Evolutionary conservation across 805 yeast genomes (phyloP), one percentile per base, ranked within the genome.

Genomic region (Pichia scutulata): DNA sequence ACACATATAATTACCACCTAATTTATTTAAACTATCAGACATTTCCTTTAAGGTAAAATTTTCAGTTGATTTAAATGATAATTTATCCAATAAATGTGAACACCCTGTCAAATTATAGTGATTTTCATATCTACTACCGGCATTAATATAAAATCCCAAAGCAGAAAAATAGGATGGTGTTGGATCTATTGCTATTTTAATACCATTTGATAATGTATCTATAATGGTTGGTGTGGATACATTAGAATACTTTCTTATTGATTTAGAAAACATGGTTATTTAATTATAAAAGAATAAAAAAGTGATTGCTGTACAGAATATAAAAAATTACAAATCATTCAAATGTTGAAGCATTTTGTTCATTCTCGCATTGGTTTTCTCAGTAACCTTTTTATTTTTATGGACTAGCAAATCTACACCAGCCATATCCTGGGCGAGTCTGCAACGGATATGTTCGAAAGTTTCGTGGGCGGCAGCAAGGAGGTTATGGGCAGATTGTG

Each of bases 1-100:
- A 62, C 96, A 86, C 81, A 88, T 90, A 68, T 86, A 89, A 65
- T 89, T 92, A 14, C 98, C 99, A 45, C 99, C 99, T 51, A 93
- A 67, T 37, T 79, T 73, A 51, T 89, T 89, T 54, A 93, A 71
- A 21, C 76, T 76, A 55, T 84, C 84, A 56, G 86, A 75, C 88
- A 93, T 86, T 47, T 84, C 76, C 41, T 74, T 69, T 2, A 88
- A 90, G 1, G 78, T 59, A 51, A 75, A 71, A 49, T 77, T 71
- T 36, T 73, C 66, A 0, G 92, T 84, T 6, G 88, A 80, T 61
- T 82, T 82, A 74, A 82, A 93, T 0, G 98, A 92, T 62, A 93
- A 67, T 52, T 97, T 76, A 64, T 92, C 98, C 60, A 83, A 70
- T 26, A 93, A 68, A 65, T 93, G 98, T 7, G 95, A 82, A 44